These are phyloP conservation scores for Colletotrichum salicis DNA, from an alignment of 2,329 filamentous ascomycete genomes.

Conservation along the genomic window DNA sequence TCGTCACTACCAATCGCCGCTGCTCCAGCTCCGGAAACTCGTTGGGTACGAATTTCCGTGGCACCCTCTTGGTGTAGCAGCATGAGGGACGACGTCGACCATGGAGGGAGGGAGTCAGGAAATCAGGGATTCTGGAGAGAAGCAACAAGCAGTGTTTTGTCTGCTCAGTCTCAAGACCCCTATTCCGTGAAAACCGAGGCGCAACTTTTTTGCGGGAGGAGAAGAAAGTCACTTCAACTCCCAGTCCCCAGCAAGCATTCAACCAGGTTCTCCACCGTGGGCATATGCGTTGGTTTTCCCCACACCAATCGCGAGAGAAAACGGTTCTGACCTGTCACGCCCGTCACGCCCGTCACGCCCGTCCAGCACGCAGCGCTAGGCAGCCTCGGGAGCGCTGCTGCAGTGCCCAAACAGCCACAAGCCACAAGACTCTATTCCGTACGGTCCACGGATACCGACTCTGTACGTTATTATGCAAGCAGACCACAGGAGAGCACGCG, in stretches of 20 bases:
- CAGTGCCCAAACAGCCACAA: slow-evolving; percentile 23
- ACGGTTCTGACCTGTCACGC: slow-evolving; percentile 13
- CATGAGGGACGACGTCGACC: neutral
- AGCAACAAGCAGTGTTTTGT: neutral
- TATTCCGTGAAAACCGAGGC: slow-evolving; percentile 11
- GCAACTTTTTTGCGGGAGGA: neutral
- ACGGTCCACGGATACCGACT: neutral
- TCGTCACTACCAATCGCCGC: slow-evolving; percentile 25
- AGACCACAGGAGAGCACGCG: slow-evolving; percentile 21
- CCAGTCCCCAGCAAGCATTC: neutral
- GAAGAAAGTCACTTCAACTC: neutral
- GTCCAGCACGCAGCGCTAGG: slow-evolving; percentile 7
- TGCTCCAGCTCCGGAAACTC: neutral
- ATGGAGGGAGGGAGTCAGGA: neutral
- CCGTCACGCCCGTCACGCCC: neutral
- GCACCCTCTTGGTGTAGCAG: neutral
- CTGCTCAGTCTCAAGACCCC: slow-evolving; percentile 11
- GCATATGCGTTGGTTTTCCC: slow-evolving; percentile 34
- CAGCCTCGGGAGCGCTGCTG: slow-evolving; percentile 20
- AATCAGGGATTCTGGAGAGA: neutral
- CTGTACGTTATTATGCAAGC: slow-evolving; percentile 1
- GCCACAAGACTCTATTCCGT: neutral
- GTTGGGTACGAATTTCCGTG: neutral
- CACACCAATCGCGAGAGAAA: slow-evolving; percentile 28
- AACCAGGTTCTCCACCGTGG: slow-evolving; percentile 20